Evolutionary conservation across 306 rosid species (phyloP), one percentile per base, ranked within the genome.

Genomic region (Casuarina equisetifolia): DNA sequence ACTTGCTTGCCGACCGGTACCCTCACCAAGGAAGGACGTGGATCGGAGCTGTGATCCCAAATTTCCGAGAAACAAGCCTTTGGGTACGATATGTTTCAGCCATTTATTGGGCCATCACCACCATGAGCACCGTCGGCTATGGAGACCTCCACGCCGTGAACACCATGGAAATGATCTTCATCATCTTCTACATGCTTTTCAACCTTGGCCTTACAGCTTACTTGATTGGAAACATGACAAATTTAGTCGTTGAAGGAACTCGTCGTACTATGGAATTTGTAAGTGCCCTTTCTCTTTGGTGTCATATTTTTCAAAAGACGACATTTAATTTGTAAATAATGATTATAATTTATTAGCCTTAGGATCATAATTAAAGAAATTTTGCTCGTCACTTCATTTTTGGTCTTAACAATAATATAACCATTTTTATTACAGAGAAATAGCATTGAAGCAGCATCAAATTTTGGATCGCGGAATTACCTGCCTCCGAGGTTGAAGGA

Each of bases 181-280:
- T 91, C 44, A 89, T 88, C 39, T 84, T 91, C 83, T 95, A 84
- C 87, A 91, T 95, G 98, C 92, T 95, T 79, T 90, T 92, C 80
- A 92, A 95, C 81, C 98, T 92, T 72, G 98, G 97, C 84, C 86
- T 92, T 10, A 92, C 97, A n/a, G 91, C 98, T 76, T 95, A 95
- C 86, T 77, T 95, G 70, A 95, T 95, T n/a, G 98, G 98, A 9
- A 95, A 92, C 92, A 95, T 95, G 97, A 95, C 98, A 3, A 91
- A 92, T 81, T 89, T 95, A 69, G 97, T 95, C 40, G 98, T 95
- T 20, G 93, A 92, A 87, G 97, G 98, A 71, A 95, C 98, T 76
- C 88, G 97, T 51, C 96, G 96, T 50, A 91, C 98, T 55, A 95
- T 95, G 98, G 96, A 95, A 86, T 95, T 95, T 69, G 98, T 95